Evolutionary conservation across 2,329 filamentous ascomycete genomes (phyloP), one percentile per base, ranked within the genome.

Genomic region (Colletotrichum karsti): DNA sequence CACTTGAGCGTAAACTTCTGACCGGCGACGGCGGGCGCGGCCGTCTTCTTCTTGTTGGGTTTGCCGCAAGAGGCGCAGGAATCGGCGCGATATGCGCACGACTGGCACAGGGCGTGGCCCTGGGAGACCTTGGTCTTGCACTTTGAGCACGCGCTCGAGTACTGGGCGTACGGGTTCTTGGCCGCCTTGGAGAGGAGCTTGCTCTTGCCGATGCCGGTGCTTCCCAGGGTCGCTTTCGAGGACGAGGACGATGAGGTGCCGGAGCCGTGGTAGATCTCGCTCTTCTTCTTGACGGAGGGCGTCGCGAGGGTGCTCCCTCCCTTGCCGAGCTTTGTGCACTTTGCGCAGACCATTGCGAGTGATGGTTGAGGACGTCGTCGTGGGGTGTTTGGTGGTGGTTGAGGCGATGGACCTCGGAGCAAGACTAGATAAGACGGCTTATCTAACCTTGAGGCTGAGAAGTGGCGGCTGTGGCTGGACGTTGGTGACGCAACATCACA

Each of bases 81-180:
- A 74, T 91, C 87, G 67, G 84, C 83, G 73, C 87, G 85, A 77
- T 90, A 91, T 12, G 89, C 88, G 75, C 89, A 91, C 46, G 84
- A 84, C 70, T 91, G 86, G 73, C 89, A 91, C 70, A 81, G 88
- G 53, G 86, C 87, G 74, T 85, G 83, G 12, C 89, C 89, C 72
- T 88, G 84, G 10, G 88, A 84, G n/a, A 88, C 84, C 75, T 90
- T 91, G 28, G 86, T 87, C 76, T 89, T 91, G 82, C 89, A 91
- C 41, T 82, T 83, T 8, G 84, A 83, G 73, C 89, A 91, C 0
- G 86, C 84, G 73, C 87, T 89, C 9, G 88, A 84, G 75, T 91
- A 91, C 60, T 88, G 84, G 3, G 88, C 88, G 72, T 90, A 91
- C 0, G 89, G 89, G 70, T 91, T 91, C 78, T 90, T 89, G 33